Evolutionary conservation across 371 early-diverging fungal species (phyloP).

Genomic region (Syncephalastrum sp.): DNA sequence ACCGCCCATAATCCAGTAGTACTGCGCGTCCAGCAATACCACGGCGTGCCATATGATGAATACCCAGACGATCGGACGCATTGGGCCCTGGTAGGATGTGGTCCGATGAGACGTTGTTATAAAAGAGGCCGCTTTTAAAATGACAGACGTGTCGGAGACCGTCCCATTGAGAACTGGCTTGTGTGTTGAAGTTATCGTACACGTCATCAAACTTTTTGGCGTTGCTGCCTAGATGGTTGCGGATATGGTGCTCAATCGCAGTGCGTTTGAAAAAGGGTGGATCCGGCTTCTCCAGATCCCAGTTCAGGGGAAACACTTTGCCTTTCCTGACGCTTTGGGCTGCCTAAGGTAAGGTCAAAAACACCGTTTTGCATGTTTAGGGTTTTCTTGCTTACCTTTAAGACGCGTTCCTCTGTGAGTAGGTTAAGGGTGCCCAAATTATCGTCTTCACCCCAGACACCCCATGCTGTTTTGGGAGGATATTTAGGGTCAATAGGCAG

Average conservation of each 20-base stretch:
- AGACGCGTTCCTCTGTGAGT: constrained; percentile 31
- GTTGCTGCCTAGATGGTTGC: constrained; percentile 12
- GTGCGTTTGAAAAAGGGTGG: constrained; percentile 30
- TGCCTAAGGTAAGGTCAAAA: background rate
- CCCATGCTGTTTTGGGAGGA: constrained; percentile 37
- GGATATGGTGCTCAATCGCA: constrained; percentile 19
- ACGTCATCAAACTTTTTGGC: constrained; percentile 31
- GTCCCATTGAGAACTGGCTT: constrained; percentile 47
- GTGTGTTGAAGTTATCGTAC: constrained; percentile 38
- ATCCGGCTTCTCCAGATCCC: constrained; percentile 33
- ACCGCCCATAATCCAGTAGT: constrained; percentile 40
- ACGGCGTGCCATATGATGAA: constrained; percentile 41
- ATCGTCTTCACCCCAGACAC: constrained; percentile 47
- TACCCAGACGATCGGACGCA: constrained; percentile 28
- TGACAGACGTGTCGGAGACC: constrained; percentile 40
- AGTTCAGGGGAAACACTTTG: constrained; percentile 37
- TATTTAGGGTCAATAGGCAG: constrained; percentile 25
- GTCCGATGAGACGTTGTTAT: constrained; percentile 25
- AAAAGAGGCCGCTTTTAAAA: constrained; percentile 19
- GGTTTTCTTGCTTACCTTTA: constrained; percentile 27
- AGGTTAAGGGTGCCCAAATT: constrained; percentile 45
- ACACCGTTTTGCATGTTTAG: background rate
- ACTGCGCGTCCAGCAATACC: constrained; percentile 49
- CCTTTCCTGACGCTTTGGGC: constrained; percentile 25
- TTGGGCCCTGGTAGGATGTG: constrained; percentile 14